Conservation (phyloP, 2,329 filamentous ascomycete genomes). For the Acrodontium crateriforme region DNA sequence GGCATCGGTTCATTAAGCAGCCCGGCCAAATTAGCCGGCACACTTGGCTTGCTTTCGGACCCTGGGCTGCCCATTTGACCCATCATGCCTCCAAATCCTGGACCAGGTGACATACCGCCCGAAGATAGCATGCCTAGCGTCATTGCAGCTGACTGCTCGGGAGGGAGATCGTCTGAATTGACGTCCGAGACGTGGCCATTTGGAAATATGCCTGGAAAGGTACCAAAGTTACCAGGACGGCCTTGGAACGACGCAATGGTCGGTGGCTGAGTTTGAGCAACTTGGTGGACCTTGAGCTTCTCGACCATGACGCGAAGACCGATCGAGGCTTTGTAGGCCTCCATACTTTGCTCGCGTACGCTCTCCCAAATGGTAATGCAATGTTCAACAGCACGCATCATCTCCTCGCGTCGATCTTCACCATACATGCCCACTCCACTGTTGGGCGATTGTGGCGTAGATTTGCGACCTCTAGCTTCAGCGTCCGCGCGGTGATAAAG, state of each 20-base stretch:
- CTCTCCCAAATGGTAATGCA: conserved; percentile 70
- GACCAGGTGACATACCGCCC: conserved; percentile 40
- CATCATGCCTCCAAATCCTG: conserved; percentile 13
- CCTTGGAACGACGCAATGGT: neutral
- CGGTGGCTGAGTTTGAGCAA: conserved; percentile 7
- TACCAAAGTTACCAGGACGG: conserved; percentile 12
- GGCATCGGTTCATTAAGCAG: conserved; percentile 21
- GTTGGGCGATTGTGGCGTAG: conserved; percentile 11
- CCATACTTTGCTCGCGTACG: conserved; percentile 64
- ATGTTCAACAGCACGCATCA: conserved; percentile 60
- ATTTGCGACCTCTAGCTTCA: conserved; percentile 24
- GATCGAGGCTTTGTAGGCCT: conserved; percentile 74
- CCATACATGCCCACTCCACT: conserved; percentile 27
- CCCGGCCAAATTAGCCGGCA: conserved; percentile 21
- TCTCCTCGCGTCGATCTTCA: conserved; percentile 47
- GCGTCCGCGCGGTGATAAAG: conserved; percentile 52
- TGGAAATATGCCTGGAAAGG: conserved; percentile 17
- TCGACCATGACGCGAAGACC: conserved; percentile 73
- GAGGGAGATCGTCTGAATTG: conserved; percentile 42
- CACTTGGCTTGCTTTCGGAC: conserved; percentile 7
- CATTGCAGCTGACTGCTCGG: conserved; percentile 54
- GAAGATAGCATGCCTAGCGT: conserved; percentile 55
- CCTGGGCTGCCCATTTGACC: conserved; percentile 6
- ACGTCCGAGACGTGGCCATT: conserved; percentile 15
- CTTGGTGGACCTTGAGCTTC: conserved; percentile 50